Conservation (phyloP, 192 early-diverging fungal genomes). For the Dissophora globulifera region DNA sequence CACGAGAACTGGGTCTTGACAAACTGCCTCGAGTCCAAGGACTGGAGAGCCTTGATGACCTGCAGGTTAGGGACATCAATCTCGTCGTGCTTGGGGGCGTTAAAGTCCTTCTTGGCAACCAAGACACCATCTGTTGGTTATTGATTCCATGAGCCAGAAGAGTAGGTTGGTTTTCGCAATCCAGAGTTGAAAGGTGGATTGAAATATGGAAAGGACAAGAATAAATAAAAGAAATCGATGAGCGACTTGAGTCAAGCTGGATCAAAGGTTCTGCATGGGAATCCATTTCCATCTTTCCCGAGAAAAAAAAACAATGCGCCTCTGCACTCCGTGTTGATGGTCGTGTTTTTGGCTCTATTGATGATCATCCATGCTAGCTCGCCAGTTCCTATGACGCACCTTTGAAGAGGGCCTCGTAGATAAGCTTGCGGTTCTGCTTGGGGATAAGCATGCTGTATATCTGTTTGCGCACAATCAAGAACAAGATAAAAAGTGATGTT, state of each 20-base stretch:
- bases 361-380: too few species aligned
- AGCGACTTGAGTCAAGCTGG: not conserved
- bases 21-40: slow-evolving; percentile 89
- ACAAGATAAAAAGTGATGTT: not conserved
- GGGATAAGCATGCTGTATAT: slow-evolving; percentile 93
- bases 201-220: too few species aligned
- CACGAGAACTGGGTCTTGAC: slow-evolving; percentile 99
- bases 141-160: too few species aligned
- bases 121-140: slow-evolving; percentile 94
- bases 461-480: slow-evolving; percentile 5
- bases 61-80: slow-evolving; percentile 98
- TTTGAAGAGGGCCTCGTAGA: slow-evolving; percentile 94
- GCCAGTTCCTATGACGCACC: slow-evolving; percentile 58
- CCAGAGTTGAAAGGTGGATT: too few species aligned
- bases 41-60: slow-evolving; percentile 99
- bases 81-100: slow-evolving; percentile 94
- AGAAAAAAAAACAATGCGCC: slow-evolving; percentile 13
- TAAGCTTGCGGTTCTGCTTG: slow-evolving; percentile 95
- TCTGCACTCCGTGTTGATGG: not conserved
- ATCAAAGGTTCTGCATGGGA: slow-evolving; percentile 27
- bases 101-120: slow-evolving; percentile 99
- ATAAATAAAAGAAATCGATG: not conserved
- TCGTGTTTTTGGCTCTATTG: too few species aligned
- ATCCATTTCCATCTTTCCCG: not conserved
- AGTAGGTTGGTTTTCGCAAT: too few species aligned